Conservation (phyloP, 1,284 basidiomycete species). For the Ceratobasidium sp. region DNA sequence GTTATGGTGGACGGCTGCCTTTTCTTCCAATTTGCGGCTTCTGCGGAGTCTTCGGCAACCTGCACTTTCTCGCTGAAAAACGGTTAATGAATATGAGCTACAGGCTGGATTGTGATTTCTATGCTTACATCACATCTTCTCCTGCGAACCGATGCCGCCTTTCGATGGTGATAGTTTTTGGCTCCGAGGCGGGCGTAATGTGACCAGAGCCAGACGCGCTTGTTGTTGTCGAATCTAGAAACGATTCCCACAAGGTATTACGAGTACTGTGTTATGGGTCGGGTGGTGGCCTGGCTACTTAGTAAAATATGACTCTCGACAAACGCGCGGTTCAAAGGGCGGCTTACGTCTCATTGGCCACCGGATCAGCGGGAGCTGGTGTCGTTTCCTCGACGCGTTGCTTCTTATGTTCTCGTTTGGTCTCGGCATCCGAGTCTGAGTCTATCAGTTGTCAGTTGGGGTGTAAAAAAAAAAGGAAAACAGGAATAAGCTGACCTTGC, state of each 20-base stretch:
- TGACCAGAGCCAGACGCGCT: background rate
- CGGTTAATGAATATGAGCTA: slow-evolving; percentile 22
- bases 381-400: slow-evolving; percentile 29
- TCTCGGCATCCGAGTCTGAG: slow-evolving; percentile 44
- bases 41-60: slow-evolving; percentile 73
- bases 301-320: slow-evolving; percentile 44
- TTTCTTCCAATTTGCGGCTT: slow-evolving; percentile 73
- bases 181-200: slow-evolving; percentile 6
- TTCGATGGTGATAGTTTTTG: slow-evolving; percentile 69
- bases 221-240: slow-evolving; percentile 42
- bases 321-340: background rate
- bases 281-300: slow-evolving; percentile 22
- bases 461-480: background rate
- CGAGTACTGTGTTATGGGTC: slow-evolving; percentile 38
- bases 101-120: background rate
- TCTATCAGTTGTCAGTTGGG: background rate
- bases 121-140: slow-evolving; percentile 71
- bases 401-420: slow-evolving; percentile 39
- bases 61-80: slow-evolving; percentile 71
- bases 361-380: background rate
- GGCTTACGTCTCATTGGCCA: slow-evolving; percentile 19
- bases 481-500: slow-evolving; percentile 16
- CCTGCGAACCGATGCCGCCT: slow-evolving; percentile 78
- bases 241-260: slow-evolving; percentile 47
- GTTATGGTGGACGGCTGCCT: background rate